Evolutionary conservation across 1,284 basidiomycete species (phyloP), one percentile per base, ranked within the genome.

Genomic region (Moesziomyces globuligerus): DNA sequence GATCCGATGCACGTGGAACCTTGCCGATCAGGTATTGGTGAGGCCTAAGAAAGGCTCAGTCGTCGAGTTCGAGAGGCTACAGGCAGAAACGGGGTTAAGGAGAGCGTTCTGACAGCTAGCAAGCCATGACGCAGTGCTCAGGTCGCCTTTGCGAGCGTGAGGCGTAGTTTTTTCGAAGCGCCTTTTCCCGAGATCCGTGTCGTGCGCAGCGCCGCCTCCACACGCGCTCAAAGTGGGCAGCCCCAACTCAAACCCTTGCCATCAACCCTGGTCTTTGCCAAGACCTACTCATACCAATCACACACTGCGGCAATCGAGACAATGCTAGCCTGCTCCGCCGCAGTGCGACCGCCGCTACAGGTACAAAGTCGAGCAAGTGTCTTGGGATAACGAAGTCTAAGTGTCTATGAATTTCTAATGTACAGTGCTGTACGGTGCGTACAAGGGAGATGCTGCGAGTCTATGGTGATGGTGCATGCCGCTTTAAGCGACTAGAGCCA

Each of bases 401-500:
- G 29, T 32, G 13, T 32, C 29, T 32, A 32, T 32, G 9, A n/a
- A n/a, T n/a, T n/a, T n/a, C n/a, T n/a, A n/a, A n/a, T n/a, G n/a
- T n/a, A n/a, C n/a, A n/a, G 29, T 32, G 17, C 17, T 32, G 29
- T 32, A 32, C 29, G 17, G 29, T n/a, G 38, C 38, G 2, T 39
- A n/a, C n/a, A n/a, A n/a, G 10, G 18, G 3, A 20, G 11, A 23
- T 9, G 38, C 23, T 11, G n/a, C n/a, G n/a, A 20, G 18, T 39
- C 38, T 39, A 32, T n/a, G n/a, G n/a, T 23, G 38, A 39, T 39
- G 38, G 18, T 39, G 18, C n/a, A n/a, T 38, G 15, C 3, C 6
- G 38, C 9, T 20, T 39, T 3, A 39, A 15, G n/a, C 11, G 11
- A 8, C 23, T 28, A 69, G 9, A 57, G 40, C 46, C 53, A 48